Conservation (phyloP, 148 eudicot species). For the Chenopodium quinoa region DNA sequence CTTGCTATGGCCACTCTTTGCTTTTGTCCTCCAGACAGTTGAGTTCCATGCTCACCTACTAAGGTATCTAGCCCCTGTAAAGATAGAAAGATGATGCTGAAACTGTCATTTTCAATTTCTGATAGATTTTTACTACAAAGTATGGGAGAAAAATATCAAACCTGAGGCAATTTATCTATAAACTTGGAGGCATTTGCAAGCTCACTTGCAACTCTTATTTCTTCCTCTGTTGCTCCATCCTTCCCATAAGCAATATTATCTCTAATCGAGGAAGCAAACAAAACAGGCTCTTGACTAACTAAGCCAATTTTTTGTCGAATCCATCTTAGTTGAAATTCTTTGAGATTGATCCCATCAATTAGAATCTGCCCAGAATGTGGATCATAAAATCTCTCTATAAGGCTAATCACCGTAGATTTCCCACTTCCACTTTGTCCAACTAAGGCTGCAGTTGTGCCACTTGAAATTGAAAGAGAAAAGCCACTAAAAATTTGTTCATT, state of each 20-base stretch:
- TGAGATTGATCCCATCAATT: constrained; percentile 57
- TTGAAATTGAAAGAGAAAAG: constrained; percentile 46
- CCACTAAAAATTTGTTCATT: constrained; percentile 51
- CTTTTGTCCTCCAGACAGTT: constrained; percentile 88
- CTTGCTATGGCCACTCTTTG: constrained; percentile 89
- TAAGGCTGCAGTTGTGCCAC: constrained; percentile 64
- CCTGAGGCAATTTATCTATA: constrained; percentile 65
- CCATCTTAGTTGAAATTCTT: constrained; percentile 62
- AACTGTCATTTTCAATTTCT: background rate
- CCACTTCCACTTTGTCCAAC: constrained; percentile 78
- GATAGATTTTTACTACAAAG: background rate
- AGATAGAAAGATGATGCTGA: background rate
- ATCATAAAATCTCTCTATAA: constrained; percentile 71
- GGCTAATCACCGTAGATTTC: constrained; percentile 63
- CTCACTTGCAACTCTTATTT: constrained; percentile 55
- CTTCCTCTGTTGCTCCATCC: constrained; percentile 47
- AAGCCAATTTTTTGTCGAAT: constrained; percentile 62
- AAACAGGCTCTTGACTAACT: constrained; percentile 72
- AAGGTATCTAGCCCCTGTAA: constrained; percentile 72
- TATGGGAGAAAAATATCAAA: constrained; percentile 4
- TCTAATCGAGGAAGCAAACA: constrained; percentile 53
- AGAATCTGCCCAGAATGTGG: constrained; percentile 62
- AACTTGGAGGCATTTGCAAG: constrained; percentile 63
- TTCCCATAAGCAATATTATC: constrained; percentile 68
- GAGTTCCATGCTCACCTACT: constrained; percentile 88